Conservation (phyloP, 208 protist species). For the Blastocrithidia nonstop region DNA sequence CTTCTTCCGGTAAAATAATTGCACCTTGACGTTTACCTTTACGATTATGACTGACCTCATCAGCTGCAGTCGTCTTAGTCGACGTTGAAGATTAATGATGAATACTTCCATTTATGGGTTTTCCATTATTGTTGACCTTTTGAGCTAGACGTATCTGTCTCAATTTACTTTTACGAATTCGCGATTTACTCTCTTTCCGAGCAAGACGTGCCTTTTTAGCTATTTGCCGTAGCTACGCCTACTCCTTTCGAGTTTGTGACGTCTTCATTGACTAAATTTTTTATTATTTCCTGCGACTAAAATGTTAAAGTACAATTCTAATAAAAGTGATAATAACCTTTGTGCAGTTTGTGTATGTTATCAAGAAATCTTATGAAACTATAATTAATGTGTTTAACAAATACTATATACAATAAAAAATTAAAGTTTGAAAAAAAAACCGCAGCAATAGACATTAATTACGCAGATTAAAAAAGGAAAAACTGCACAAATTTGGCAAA, state of each 20-base stretch:
- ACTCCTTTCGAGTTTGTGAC: slow-evolving; percentile 64
- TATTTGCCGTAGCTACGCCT: slow-evolving; percentile 71
- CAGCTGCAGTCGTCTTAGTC: neutral
- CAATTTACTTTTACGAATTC: slow-evolving; percentile 23
- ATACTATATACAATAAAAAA: neutral
- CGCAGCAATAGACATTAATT: neutral
- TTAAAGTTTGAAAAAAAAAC: neutral
- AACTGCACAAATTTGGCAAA: neutral
- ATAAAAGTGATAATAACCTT: neutral
- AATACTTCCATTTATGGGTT: neutral
- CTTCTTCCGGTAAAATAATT: slow-evolving; percentile 57
- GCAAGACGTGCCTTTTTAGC: slow-evolving; percentile 31
- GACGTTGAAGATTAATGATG: too few relatives aligned
- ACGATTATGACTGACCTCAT: too few relatives aligned
- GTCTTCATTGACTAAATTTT: slow-evolving; percentile 15
- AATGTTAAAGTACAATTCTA: neutral
- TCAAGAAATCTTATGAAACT: neutral
- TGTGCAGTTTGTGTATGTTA: neutral
- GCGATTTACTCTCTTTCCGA: slow-evolving; percentile 31
- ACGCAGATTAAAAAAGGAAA: neutral
- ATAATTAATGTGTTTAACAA: neutral
- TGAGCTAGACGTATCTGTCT: slow-evolving; percentile 6
- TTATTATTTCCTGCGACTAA: slow-evolving; percentile 1
- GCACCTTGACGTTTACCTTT: slow-evolving; percentile 33
- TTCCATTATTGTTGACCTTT: slow-evolving; percentile 5